Base-by-base conservation (phyloP, 805 yeast genomes). In the Clavispora fructus region DNA sequence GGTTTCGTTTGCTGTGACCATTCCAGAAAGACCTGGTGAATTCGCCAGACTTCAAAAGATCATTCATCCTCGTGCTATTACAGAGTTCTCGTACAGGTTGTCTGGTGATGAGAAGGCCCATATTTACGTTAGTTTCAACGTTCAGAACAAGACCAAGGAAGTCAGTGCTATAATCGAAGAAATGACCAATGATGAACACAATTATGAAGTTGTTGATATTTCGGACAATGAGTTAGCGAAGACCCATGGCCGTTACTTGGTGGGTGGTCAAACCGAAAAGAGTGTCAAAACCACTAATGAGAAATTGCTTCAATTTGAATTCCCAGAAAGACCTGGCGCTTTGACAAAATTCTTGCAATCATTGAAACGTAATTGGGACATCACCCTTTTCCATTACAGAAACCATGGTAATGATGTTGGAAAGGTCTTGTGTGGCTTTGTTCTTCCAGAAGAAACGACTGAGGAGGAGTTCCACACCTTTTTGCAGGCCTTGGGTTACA, bases 241-340 rank as follows among this genome's bases (percentile, higher is more conserved):
- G 67, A 79, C 90, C 32, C 99, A 94, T 61, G 97, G 97, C 33
- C 79, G 99, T 64, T 95, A 94, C 64, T 73, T 94, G 53, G 96
- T 94, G 23, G 99, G 99, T 48, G 99, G 99, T 48, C 82, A 85
- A 49, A 80, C 91, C 0, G 51, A 43, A n/a, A 67, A 74, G 19
- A 42, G 52, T 30, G 47, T 44, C 35, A 62, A 66, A 46, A 80
- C 87, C 16, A 75, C 79, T 27, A 76, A 87, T 53, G 99, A 94
- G 67, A 82, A 84, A 57, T 67, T 94, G 31, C 79, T 82, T 56
- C 77, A 85, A 41, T 94, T 94, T 59, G 97, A 90, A 66, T 95
- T 94, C 74, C 99, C 99, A 12, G 99, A 94, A 62, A 83, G 94
- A 60, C 98, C 99, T 2, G 96, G 97, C 41, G 97, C 99, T 1